These are phyloP conservation scores for Mentha longifolia DNA, from an alignment of 257 asterid species.

Conservation along the genomic window DNA sequence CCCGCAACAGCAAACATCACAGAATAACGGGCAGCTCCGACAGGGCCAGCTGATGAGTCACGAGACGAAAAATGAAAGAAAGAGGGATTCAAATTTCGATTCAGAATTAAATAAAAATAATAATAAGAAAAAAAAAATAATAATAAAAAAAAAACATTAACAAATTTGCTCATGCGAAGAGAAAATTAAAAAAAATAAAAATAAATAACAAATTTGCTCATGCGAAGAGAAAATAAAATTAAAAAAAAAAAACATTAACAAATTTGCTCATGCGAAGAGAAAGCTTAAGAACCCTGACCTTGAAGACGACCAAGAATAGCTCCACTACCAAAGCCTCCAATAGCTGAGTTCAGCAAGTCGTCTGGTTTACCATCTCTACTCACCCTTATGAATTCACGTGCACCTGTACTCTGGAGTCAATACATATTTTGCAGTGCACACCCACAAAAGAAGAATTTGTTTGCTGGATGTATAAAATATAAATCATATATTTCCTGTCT, in stretches of 20 bases:
- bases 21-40: slow-evolving; percentile 81
- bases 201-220: no score
- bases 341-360: slow-evolving; percentile 76
- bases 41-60: slow-evolving; percentile 62
- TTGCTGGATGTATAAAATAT: not conserved
- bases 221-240: no score
- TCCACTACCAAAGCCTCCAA: slow-evolving; percentile 91
- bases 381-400: slow-evolving; percentile 83
- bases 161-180: no score
- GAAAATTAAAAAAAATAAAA: no score
- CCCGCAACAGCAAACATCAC: slow-evolving; percentile 80
- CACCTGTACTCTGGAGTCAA: slow-evolving; percentile 61
- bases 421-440: not conserved
- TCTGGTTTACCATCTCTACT: slow-evolving; percentile 84
- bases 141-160: no score
- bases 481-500: not conserved
- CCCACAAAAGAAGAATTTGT: slow-evolving; percentile 5
- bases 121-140: no score
- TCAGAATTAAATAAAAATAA: not conserved
- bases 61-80: not conserved
- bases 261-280: not conserved
- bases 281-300: slow-evolving; percentile 48
- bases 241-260: not conserved
- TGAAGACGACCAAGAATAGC: slow-evolving; percentile 96
- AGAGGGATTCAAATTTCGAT: not conserved